Percentiles rank a stretch among this genome's conserved stretches.
Conservation (phyloP, 306 rosid genomes). For the Styphnolobium japonicum region DNA sequence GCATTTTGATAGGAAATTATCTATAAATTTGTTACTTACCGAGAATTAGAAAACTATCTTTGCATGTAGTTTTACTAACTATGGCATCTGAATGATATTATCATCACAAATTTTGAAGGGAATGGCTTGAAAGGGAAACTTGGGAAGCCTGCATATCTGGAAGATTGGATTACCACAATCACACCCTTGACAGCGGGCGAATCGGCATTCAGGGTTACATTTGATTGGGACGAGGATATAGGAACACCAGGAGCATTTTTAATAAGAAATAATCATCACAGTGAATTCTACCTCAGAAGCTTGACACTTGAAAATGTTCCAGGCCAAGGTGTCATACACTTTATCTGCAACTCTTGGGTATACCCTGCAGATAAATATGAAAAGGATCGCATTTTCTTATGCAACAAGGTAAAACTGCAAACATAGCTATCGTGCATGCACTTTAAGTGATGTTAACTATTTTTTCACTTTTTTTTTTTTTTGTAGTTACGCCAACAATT, state of each 20-base stretch:
- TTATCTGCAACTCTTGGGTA: constrained; percentile 88
- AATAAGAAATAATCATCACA: constrained; percentile 63
- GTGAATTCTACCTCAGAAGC: constrained; percentile 61
- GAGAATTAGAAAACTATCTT: neutral
- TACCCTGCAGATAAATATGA: constrained; percentile 57
- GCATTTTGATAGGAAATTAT: neutral
- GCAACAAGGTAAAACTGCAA: constrained; percentile 55
- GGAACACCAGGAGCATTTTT: constrained; percentile 78
- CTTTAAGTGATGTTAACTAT: neutral
- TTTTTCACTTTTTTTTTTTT: neutral
- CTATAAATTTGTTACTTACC: neutral
- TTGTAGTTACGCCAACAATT: neutral
- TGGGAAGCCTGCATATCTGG: constrained; percentile 60
- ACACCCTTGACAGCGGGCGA: constrained; percentile 52
- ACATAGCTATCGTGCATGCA: neutral
- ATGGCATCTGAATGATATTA: neutral
- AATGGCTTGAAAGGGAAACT: constrained; percentile 53
- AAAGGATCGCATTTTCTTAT: constrained; percentile 69
- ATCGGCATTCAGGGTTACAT: constrained; percentile 48
- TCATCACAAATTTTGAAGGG: constrained; percentile 23
- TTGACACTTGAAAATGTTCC: constrained; percentile 72
- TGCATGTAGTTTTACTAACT: neutral
- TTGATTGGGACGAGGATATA: constrained; percentile 58
- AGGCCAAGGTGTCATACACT: constrained; percentile 58
- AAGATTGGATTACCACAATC: constrained; percentile 51